Conservation (phyloP, 176 grass and related monocot species). For the Musa beccarii region DNA sequence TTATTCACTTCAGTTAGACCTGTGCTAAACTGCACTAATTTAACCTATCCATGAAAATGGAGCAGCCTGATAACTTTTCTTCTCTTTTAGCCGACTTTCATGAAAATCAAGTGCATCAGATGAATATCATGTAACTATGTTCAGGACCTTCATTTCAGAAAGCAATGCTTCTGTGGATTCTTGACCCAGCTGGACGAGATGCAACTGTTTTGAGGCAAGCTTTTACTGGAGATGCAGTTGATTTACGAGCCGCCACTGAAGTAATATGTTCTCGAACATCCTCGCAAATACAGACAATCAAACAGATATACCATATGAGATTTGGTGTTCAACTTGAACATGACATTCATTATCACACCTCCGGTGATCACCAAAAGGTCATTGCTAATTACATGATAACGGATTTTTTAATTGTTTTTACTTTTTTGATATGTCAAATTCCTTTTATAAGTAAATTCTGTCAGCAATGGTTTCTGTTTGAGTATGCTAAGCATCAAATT, state of each 20-base stretch:
- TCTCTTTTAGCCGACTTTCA: not conserved
- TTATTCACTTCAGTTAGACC: too few species aligned
- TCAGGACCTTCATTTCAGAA: constrained; percentile 41
- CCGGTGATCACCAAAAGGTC: constrained; percentile 92
- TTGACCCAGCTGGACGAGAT: constrained; percentile 91
- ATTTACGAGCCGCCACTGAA: constrained; percentile 73
- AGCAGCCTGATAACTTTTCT: not conserved
- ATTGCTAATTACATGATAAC: constrained; percentile 10
- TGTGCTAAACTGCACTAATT: not conserved
- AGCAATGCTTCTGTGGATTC: constrained; percentile 86
- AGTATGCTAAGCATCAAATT: not conserved
- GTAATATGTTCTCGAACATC: constrained; percentile 98
- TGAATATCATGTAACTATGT: constrained; percentile 16
- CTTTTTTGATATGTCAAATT: not conserved
- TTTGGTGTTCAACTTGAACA: constrained; percentile 73
- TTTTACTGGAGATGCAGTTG: constrained; percentile 43
- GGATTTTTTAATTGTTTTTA: not conserved
- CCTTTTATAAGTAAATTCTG: not conserved
- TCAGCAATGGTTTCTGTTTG: not conserved
- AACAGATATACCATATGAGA: constrained; percentile 69
- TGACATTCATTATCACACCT: constrained; percentile 48
- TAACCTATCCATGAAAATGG: too few species aligned
- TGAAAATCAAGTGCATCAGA: not conserved
- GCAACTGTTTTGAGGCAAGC: constrained; percentile 70
- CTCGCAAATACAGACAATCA: constrained; percentile 85